Conservation (phyloP, 352 stramenopile species). For the Phytophthora capsici region DNA sequence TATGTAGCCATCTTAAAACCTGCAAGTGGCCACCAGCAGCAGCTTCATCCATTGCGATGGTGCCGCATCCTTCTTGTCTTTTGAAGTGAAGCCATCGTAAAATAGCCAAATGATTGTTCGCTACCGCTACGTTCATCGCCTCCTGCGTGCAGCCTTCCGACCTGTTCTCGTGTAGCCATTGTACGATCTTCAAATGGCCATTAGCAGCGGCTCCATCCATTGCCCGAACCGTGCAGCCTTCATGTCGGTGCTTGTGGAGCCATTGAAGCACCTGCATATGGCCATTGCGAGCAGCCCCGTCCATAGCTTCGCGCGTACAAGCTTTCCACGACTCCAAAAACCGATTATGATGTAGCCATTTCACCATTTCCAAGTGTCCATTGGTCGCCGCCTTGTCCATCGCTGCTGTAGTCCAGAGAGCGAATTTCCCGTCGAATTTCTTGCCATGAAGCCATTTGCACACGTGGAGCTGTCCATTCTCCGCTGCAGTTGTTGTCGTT, state of each 20-base stretch:
- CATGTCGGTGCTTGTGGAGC: constrained; percentile 36
- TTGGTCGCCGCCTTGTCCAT: constrained; percentile 41
- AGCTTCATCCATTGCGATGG: constrained; percentile 32
- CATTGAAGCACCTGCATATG: constrained; percentile 34
- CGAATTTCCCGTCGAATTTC: constrained; percentile 36
- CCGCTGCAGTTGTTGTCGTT: constrained; percentile 36
- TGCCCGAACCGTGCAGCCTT: constrained; percentile 34
- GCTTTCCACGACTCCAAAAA: constrained; percentile 39
- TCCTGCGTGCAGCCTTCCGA: constrained; percentile 30
- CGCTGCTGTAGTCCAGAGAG: constrained; percentile 38
- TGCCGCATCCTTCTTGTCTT: constrained; percentile 31
- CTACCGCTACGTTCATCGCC: constrained; percentile 33
- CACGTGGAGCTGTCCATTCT: constrained; percentile 34
- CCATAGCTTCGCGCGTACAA: constrained; percentile 40
- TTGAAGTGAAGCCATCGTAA: constrained; percentile 33
- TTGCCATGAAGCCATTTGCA: constrained; percentile 44
- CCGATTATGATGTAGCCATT: constrained; percentile 49
- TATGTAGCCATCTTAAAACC: constrained; percentile 36
- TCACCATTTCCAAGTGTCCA: constrained; percentile 42
- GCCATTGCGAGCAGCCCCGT: constrained; percentile 34
- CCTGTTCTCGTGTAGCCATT: constrained; percentile 39
- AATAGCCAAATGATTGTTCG: constrained; percentile 26
- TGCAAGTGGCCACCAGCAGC: constrained; percentile 27
- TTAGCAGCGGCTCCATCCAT: constrained; percentile 37
- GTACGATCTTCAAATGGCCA: constrained; percentile 34